These are phyloP conservation scores for Magnolia changhungtana DNA, from an alignment of 164 flowering plant genomes.

Conservation along the genomic window DNA sequence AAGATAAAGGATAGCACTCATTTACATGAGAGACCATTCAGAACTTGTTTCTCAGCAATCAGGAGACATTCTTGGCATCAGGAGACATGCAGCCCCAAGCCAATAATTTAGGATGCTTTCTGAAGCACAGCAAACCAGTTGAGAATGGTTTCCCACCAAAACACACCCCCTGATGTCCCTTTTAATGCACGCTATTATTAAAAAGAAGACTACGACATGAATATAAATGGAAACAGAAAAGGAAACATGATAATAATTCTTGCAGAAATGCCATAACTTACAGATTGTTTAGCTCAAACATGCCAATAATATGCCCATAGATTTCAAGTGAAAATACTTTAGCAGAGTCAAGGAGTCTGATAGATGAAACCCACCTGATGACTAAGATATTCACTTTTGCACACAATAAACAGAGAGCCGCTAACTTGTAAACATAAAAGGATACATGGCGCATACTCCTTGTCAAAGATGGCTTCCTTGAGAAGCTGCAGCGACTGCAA, in stretches of 20 bases:
- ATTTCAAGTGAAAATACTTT: conserved; percentile 90
- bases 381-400: neutral
- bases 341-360: conserved; percentile 43
- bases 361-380: too few relatives aligned
- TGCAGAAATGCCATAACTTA: conserved; percentile 37
- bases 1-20: neutral
- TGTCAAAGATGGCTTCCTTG: conserved; percentile 75
- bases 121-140: neutral
- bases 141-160: neutral
- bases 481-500: conserved; percentile 87
- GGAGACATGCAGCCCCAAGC: neutral
- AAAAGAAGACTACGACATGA: neutral
- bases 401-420: neutral
- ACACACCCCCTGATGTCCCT: neutral
- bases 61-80: neutral
- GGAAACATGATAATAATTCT: neutral
- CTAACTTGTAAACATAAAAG: conserved; percentile 20
- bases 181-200: too few relatives aligned
- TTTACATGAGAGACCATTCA: neutral
- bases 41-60: neutral
- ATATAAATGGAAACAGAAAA: neutral
- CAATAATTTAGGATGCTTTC: neutral
- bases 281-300: conserved; percentile 99
- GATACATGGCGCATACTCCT: conserved; percentile 92
- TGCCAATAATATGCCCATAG: conserved; percentile 94